Evolutionary conservation across 768 basidiomycete species (phyloP), one percentile per base, ranked within the genome.

Genomic region (Pulveroboletus sp.): DNA sequence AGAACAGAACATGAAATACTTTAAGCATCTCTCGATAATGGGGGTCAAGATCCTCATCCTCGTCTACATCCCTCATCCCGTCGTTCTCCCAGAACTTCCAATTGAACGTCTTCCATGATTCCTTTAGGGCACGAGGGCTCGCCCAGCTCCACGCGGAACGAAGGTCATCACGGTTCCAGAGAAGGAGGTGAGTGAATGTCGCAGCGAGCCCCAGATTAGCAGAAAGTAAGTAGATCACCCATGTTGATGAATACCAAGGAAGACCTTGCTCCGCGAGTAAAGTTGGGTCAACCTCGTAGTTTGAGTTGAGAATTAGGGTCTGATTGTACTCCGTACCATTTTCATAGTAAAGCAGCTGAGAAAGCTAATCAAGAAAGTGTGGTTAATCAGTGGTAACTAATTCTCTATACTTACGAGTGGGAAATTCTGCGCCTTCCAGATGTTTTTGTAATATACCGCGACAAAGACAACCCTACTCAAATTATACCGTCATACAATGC

Each of bases 341-440:
- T 56, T 75, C 68, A 54, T 76, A 73, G 59, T 76, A 81, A 10
- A 81, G 59, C 6, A 68, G 61, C 53, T 81, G 79, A 2, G 76
- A 74, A n/a, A 80, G 64, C 66, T 66, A n/a, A n/a, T n/a, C n/a
- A n/a, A 17, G 2, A 23, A 10, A 72, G 54, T 14, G 14, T 7
- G n/a, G 20, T 53, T 16, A 58, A 23, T 27, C 16, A 3, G 8
- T 29, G 22, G 12, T 6, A 10, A 13, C 4, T 16, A 10, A 16
- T 34, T 43, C 61, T 59, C 59, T 74, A 79, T 1, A 46, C 63
- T 19, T 56, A 74, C 72, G 68, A 82, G 82, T 1, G 83, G 83
- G 70, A 84, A 82, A 57, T 70, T 76, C 58, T 79, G 76, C 2
- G 75, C 76, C 38, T 76, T 62, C 82, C 82, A 85, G 11, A 74